Percentiles rank a stretch among this genome's conserved stretches.
Conservation (phyloP, 1,284 basidiomycete genomes). For the Cutaneotrichosporon sp. region DNA sequence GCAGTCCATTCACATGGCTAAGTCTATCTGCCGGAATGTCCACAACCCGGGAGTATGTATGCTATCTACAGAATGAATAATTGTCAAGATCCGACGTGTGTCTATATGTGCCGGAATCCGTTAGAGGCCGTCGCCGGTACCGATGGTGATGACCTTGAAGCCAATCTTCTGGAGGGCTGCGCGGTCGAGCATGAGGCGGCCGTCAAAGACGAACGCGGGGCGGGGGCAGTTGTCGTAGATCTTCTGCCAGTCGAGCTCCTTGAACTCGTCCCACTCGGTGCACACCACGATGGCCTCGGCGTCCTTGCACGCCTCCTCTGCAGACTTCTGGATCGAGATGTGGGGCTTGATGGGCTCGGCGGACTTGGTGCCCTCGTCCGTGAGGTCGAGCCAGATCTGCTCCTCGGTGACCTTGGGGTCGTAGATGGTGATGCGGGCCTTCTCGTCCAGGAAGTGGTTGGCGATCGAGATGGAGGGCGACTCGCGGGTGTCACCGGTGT, state of each 20-base stretch:
- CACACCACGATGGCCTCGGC: conserved; percentile 86
- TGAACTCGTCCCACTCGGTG: conserved; percentile 96
- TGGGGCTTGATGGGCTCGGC: conserved; percentile 64
- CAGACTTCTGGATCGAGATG: conserved; percentile 69
- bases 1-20: background rate
- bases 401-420: conserved; percentile 71
- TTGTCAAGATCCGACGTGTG: background rate
- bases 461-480: conserved; percentile 93
- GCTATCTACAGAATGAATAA: conserved; percentile 14
- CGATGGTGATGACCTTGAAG: conserved; percentile 68
- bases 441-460: conserved; percentile 87
- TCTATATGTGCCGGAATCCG: background rate
- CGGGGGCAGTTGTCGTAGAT: conserved; percentile 88
- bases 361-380: conserved; percentile 50
- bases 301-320: conserved; percentile 78
- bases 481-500: conserved; percentile 96
- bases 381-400: conserved; percentile 55
- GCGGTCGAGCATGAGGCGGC: conserved; percentile 64
- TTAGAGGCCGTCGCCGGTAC: conserved; percentile 46
- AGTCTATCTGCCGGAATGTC: conserved; percentile 3
- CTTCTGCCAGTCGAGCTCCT: conserved; percentile 76
- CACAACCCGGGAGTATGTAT: conserved; percentile 9
- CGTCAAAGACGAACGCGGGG: conserved; percentile 91
- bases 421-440: conserved; percentile 79
- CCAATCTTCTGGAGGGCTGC: conserved; percentile 77